phyloP scores from a whole-genome alignment of 2,329 filamentous ascomycete genomes.

The Xylariaceae sp. region DNA sequence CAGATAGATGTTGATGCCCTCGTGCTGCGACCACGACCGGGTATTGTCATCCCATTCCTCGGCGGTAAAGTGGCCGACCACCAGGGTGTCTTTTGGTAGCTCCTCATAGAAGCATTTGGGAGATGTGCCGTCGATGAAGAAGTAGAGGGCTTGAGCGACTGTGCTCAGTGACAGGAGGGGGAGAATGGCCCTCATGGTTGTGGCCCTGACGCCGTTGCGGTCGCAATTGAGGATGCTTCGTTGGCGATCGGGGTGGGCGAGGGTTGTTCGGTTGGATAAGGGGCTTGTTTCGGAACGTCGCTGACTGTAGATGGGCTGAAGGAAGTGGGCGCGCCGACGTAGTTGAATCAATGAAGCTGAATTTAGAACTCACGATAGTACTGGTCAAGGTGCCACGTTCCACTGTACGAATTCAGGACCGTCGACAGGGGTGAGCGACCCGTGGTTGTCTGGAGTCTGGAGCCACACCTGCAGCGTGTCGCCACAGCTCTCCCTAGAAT shows the following conservation, averaged over 20 bases:
- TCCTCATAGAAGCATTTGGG: conserved; percentile 99
- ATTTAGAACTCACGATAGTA: too few species aligned
- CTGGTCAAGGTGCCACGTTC: too few species aligned
- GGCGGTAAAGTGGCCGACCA: conserved; percentile 87
- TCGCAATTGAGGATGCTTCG: conserved; percentile 14
- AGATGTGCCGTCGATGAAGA: conserved; percentile 82
- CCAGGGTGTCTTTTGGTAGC: conserved; percentile 92
- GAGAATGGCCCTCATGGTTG: conserved; percentile 56
- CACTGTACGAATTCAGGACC: too few species aligned
- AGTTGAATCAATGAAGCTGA: too few species aligned
- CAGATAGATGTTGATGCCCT: conserved; percentile 78
- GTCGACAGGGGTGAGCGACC: too few species aligned
- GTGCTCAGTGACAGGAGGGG: conserved; percentile 63
- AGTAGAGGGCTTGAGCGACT: conserved; percentile 79
- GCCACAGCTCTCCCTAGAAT: too few species aligned
- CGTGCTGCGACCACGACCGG: conserved; percentile 66
- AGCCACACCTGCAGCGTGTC: too few species aligned
- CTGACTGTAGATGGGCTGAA: too few species aligned
- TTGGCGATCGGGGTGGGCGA: conserved; percentile 1
- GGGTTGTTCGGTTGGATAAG: background rate
- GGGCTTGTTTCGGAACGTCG: too few species aligned
- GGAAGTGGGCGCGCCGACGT: too few species aligned
- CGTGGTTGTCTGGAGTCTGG: too few species aligned
- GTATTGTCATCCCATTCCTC: conserved; percentile 75
- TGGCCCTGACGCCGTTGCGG: conserved; percentile 2